Evolutionary conservation across 345 rosid species (phyloP), one percentile per base, ranked within the genome.

Genomic region (Capsella bursapastoris): DNA sequence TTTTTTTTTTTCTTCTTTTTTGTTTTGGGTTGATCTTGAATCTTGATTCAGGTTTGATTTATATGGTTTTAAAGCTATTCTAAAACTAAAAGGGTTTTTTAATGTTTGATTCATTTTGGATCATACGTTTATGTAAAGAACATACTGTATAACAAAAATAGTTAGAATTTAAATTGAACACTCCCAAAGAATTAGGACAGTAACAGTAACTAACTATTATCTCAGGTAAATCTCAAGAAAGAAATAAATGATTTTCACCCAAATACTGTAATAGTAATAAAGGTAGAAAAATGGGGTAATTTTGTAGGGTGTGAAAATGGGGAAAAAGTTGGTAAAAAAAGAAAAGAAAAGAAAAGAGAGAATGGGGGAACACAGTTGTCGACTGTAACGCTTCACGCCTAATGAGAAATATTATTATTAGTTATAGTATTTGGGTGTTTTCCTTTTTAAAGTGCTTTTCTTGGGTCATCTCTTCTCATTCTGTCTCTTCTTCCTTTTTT

Each of bases 381-480:
- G 74, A 72, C 59, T n/a, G 78, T 75, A 75, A 67, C 77, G 72
- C 50, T 70, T 79, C 98, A 90, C 95, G 95, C 98, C 88, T 86
- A 49, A 62, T 73, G 83, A 77, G 85, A 81, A 34, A 34, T 34
- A 34, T 34, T 22, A 22, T 22, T 22, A 22, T 22, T 22, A 22
- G 22, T 22, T 22, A 22, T 1, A 22, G 7, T 34, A 81, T 73
- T 71, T 74, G 81, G 86, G 81, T 83, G 94, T 81, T 77, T 77
- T 55, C 57, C 58, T 82, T 73, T 68, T 74, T 28, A 3, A 64
- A 77, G 83, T 88, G 89, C 86, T 64, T 70, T 81, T 86, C 87
- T 83, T 84, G 91, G 87, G 71, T 83, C 78, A 68, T 79, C 55
- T 78, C 82, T 90, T 85, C 91, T 82, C 64, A 62, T 69, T 75